Evolutionary conservation across 148 eudicot genomes (phyloP), one percentile per base, ranked within the genome.

Genomic region (Rhododendron mucronatum): DNA sequence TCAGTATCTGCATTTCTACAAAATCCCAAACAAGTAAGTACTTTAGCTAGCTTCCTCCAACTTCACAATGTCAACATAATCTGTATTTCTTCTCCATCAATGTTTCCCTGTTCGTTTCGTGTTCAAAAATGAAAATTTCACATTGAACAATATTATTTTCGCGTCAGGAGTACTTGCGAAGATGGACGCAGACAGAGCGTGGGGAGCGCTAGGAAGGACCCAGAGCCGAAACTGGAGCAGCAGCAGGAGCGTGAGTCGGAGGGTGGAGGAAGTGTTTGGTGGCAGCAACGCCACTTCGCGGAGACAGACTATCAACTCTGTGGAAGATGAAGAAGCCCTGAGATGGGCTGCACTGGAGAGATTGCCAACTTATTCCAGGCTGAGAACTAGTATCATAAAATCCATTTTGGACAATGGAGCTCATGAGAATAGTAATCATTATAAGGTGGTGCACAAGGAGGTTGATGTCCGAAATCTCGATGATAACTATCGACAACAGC

Each of bases 311-410:
- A 88, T 91, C 8, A 51, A 47, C 18, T 93, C 90, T 1, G 96
- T 93, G 61, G 99, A 95, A 41, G 99, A 97, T 69, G 99, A 97
- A 77, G 99, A 95, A 87, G 98, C 98, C 3, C 86, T 97, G 0
- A 88, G 86, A 90, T 97, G 99, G 99, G 99, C 99, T 30, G 98
- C 99, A 48, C 63, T 97, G 5, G 99, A 97, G 85, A 97, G 93
- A 69, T 75, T 97, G 5, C 99, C 99, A 0, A 97, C 99, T 3
- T 97, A 97, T 45, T 92, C 93, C 76, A 85, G 99, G 71, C 85
- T 97, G 65, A 90, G 99, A 35, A 97, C 96, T 1, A 94, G 98
- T 7, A 90, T 97, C 33, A 88, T 97, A 21, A 89, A 93, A 78
- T 90, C 94, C 28, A 92, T 89, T 47, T 80, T 61, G 51, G 91